Conservation (phyloP, 2,329 filamentous ascomycete genomes). For the Emmonsiellopsis sp. region DNA sequence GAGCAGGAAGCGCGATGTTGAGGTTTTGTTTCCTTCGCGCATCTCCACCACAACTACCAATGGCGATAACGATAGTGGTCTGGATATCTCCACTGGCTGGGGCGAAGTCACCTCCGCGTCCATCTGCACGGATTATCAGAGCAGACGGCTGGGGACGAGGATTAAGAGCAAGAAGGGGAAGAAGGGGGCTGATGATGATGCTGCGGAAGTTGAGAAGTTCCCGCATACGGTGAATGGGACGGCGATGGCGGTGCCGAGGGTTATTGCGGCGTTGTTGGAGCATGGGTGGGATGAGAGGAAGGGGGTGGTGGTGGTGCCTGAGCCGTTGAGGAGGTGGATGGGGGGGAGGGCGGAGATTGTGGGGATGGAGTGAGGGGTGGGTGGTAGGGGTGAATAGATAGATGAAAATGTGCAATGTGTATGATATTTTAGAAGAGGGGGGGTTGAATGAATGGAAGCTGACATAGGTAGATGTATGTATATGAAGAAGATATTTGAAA, state of each 20-base stretch:
- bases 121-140: constrained; percentile 93
- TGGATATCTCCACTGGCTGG: constrained; percentile 52
- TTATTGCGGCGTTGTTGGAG: constrained; percentile 82
- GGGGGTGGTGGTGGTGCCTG: constrained; percentile 62
- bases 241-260: constrained; percentile 79
- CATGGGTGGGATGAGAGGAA: constrained; percentile 73
- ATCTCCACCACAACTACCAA: constrained; percentile 16
- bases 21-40: constrained; percentile 84
- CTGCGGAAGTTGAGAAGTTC: constrained; percentile 50
- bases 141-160: constrained; percentile 67
- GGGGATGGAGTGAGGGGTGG: constrained; percentile 4
- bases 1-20: constrained; percentile 80
- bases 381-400: constrained; percentile 1
- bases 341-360: constrained; percentile 60
- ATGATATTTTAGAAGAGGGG: neutral
- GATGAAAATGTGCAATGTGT: neutral
- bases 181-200: neutral
- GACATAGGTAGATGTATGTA: neutral
- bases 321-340: constrained; percentile 78
- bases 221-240: constrained; percentile 93
- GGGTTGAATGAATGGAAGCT: too few relatives aligned
- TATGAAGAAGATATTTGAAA: neutral
- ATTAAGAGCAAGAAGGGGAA: neutral
- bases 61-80: neutral
- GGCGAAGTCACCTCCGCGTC: constrained; percentile 88